These are phyloP conservation scores for Bolboschoenus planiculmis DNA, from an alignment of 176 grass and related monocot species.

Conservation along the genomic window DNA sequence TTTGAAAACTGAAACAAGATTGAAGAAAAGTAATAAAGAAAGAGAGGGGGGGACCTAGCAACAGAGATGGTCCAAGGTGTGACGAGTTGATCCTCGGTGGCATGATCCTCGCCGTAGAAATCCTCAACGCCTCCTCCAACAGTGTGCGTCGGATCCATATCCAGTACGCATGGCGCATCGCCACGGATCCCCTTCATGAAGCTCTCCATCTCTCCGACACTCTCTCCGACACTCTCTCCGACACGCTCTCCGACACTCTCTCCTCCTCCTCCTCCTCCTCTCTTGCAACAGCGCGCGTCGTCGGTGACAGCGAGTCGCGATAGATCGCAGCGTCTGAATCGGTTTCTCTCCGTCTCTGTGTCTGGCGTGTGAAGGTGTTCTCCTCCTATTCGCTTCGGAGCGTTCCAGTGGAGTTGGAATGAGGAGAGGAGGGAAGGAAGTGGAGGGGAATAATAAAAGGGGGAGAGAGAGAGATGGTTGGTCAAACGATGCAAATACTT, in stretches of 20 bases:
- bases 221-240: no score
- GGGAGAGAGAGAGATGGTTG: not conserved
- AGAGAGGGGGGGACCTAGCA: constrained; percentile 48
- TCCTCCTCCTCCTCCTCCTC: not conserved
- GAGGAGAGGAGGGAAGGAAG: not conserved
- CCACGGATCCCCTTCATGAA: constrained; percentile 54
- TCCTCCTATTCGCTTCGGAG: not conserved
- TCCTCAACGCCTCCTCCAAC: constrained; percentile 73
- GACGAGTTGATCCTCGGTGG: constrained; percentile 85
- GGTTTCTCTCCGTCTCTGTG: not conserved
- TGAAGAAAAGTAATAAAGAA: not conserved
- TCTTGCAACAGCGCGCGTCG: not conserved
- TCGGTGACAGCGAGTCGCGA: not conserved
- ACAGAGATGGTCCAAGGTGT: constrained; percentile 92
- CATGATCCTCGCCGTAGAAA: constrained; percentile 73
- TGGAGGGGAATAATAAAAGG: not conserved
- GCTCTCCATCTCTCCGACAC: constrained; percentile 94
- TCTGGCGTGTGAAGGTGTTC: not conserved
- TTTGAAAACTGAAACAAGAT: not conserved
- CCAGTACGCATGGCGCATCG: constrained; percentile 46
- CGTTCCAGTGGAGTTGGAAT: not conserved
- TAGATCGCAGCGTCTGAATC: not conserved
- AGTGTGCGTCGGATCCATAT: constrained; percentile 50
- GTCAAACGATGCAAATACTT: constrained; percentile 2
- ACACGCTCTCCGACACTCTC: no score